Conservation (phyloP, 495 filamentous ascomycete genomes). For the Cercophora sp. region DNA sequence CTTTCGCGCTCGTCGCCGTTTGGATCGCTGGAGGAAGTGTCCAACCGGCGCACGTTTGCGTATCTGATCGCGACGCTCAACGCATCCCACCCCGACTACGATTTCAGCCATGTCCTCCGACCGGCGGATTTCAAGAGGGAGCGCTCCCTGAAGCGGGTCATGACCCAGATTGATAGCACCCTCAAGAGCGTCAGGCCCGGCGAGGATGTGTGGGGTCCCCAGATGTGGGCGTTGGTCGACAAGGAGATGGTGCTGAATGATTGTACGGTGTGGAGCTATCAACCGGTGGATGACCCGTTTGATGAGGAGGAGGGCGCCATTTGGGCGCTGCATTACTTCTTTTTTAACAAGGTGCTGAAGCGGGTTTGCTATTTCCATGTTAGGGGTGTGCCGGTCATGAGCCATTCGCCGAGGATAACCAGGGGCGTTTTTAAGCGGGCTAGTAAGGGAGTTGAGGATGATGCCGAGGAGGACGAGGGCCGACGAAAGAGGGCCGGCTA, state of each 20-base stretch:
- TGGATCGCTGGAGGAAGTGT: slow-evolving; percentile 78
- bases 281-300: slow-evolving; percentile 77
- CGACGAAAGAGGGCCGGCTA: slow-evolving; percentile 16
- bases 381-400: slow-evolving; percentile 76
- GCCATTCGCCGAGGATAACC: slow-evolving; percentile 55
- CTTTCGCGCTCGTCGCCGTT: slow-evolving; percentile 84
- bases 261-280: slow-evolving; percentile 80
- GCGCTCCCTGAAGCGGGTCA: slow-evolving; percentile 66
- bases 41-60: slow-evolving; percentile 85
- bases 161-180: slow-evolving; percentile 79
- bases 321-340: slow-evolving; percentile 95
- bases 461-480: slow-evolving; percentile 6
- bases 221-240: slow-evolving; percentile 87
- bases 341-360: slow-evolving; percentile 90
- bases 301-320: slow-evolving; percentile 87
- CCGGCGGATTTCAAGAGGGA: slow-evolving; percentile 85
- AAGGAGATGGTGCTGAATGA: slow-evolving; percentile 85
- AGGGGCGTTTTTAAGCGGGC: slow-evolving; percentile 15
- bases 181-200: slow-evolving; percentile 75
- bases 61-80: slow-evolving; percentile 98
- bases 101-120: slow-evolving; percentile 86
- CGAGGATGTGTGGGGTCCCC: slow-evolving; percentile 63
- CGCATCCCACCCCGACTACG: slow-evolving; percentile 93
- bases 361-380: slow-evolving; percentile 94
- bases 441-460: slow-evolving; percentile 4